Evolutionary conservation across 805 yeast species (phyloP), one percentile per base, ranked within the genome.

Genomic region (Wickerhamiella musiphila): DNA sequence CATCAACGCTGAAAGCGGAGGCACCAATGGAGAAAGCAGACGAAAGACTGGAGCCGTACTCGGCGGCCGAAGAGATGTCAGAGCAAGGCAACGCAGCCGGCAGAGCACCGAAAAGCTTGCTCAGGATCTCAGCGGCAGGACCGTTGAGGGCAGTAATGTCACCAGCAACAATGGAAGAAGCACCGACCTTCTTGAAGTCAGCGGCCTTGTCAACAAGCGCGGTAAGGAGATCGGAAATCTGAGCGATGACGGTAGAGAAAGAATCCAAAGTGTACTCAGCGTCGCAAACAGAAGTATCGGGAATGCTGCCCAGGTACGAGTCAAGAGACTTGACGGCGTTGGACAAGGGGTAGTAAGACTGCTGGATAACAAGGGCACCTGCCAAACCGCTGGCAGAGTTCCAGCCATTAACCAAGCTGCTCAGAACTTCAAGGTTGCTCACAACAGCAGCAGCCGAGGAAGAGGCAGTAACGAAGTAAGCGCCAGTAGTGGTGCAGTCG

Each of bases 351-450:
- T 15, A 32, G 35, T 26, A 37, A 15, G 31, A 18, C 25, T 25
- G 14, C 34, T 35, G 41, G 33, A 37, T 35, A 21, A 12, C 31
- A 4, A 37, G 31, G 19, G 41, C 41, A 18, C 38, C 41, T n/a
- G 21, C 11, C 16, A 37, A 27, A 30, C 41, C 41, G 19, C 10
- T 32, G 18, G 22, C 26, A 14, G 33, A 27, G 26, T 21, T 13
- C 37, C 37, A 37, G 33, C 16, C 19, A 2, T 11, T 11, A 16
- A 37, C 40, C 5, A 29, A 20, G 26, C 7, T 18, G 24, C 14
- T 19, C 2, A 28, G 23, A 5, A 7, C 18, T 12, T 23, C 12
- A n/a, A 23, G 26, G 13, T 23, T 23, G 12, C 12, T 8, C 26
- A 11, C 26, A n/a, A 23, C 26, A 8, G 12, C 26, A 7, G 26